Conservation (phyloP, 2,329 filamentous ascomycete species). For the Neonectria coccinea region DNA sequence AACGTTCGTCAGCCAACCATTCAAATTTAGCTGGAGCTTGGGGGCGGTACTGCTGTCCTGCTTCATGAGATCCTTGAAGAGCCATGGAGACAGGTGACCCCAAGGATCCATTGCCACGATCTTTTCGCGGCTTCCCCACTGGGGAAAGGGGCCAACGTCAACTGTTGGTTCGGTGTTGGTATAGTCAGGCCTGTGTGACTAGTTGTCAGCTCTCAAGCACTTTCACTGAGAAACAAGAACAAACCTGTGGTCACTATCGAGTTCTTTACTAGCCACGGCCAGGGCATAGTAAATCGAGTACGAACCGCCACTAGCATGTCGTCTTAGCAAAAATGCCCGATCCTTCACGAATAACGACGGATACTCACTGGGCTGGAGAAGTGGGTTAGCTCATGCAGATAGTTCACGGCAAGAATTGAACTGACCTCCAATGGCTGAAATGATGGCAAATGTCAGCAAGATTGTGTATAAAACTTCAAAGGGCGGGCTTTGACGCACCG, state of each 20-base stretch:
- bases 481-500: slow-evolving; percentile 63
- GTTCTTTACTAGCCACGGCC: slow-evolving; percentile 89
- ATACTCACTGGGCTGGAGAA: slow-evolving; percentile 50
- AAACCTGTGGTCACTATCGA: slow-evolving; percentile 81
- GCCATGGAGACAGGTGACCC: slow-evolving; percentile 86
- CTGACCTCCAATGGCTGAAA: slow-evolving; percentile 69
- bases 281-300: slow-evolving; percentile 97
- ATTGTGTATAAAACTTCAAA: slow-evolving; percentile 20
- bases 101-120: slow-evolving; percentile 98
- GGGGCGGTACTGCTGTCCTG: slow-evolving; percentile 71
- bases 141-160: slow-evolving; percentile 86
- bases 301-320: slow-evolving; percentile 74
- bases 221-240: slow-evolving; percentile 23
- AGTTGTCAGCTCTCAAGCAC: slow-evolving; percentile 12
- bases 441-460: slow-evolving; percentile 30
- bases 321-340: slow-evolving; percentile 20
- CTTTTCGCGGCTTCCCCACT: slow-evolving; percentile 91
- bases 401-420: slow-evolving; percentile 18
- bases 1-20: slow-evolving; percentile 21
- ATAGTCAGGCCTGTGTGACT: slow-evolving; percentile 63
- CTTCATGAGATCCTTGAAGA: slow-evolving; percentile 83
- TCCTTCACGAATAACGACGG: background rate
- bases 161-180: slow-evolving; percentile 90
- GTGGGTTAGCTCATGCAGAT: slow-evolving; percentile 37
- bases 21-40: background rate